Percentiles rank a stretch among this genome's conserved stretches.
These are phyloP conservation scores for Botrytis hyacinthi DNA, from an alignment of 2,329 filamentous ascomycete genomes.

Conservation along the genomic window DNA sequence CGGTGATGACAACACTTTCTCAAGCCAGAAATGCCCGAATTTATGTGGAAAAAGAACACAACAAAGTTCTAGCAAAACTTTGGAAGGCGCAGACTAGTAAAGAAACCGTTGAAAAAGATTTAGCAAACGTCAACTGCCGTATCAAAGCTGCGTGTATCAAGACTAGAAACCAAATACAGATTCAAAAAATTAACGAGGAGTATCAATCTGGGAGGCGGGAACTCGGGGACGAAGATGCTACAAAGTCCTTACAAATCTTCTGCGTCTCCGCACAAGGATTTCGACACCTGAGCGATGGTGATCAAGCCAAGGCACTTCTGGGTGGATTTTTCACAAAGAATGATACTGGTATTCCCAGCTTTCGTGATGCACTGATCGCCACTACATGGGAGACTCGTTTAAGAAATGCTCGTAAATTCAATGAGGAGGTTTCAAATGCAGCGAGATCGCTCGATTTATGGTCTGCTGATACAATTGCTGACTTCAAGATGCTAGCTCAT, in stretches of 20 bases:
- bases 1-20: no score
- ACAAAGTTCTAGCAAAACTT: no score
- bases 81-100: no score
- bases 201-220: conserved; percentile 20
- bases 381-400: conserved; percentile 24
- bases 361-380: conserved; percentile 24
- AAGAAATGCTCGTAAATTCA: conserved; percentile 21
- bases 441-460: conserved; percentile 18
- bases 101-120: no score
- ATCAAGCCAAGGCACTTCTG: neutral
- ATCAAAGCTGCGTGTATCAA: conserved; percentile 22
- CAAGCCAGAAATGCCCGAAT: no score
- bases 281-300: neutral
- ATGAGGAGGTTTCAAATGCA: conserved; percentile 23
- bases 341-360: conserved; percentile 24
- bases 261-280: conserved; percentile 25
- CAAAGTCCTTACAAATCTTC: conserved; percentile 21
- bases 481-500: conserved; percentile 20
- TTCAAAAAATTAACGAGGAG: conserved; percentile 14
- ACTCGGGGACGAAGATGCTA: conserved; percentile 16
- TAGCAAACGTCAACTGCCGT: no score
- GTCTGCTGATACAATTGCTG: conserved; percentile 21
- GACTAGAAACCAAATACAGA: conserved; percentile 21
- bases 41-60: no score
- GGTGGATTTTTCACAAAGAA: conserved; percentile 22